Base-by-base conservation (phyloP, 768 basidiomycete genomes). In the Mycena rebaudengoi region DNA sequence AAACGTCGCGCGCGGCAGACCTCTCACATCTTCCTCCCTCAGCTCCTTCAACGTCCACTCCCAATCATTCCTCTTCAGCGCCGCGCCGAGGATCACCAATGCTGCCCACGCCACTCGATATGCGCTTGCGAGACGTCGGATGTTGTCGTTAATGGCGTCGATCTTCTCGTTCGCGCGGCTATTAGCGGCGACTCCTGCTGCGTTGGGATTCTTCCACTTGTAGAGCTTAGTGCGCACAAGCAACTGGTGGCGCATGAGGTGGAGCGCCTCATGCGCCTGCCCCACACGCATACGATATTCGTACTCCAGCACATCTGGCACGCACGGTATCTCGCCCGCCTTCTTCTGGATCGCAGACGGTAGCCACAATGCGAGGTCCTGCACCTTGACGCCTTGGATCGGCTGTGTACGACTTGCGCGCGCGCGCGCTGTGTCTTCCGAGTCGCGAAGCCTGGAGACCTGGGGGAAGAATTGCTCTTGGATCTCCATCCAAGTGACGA, bases 201-300 rank as follows among this genome's bases (percentile, higher is more conserved):
- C 67, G 49, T 64, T 68, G 20, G 56, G 48, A 14, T 74, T 55
- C 52, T 81, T 79, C 11, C 71, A 73, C 29, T 74, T 71, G 43
- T 61, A 74, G 44, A 80, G 63, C 29, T 75, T 72, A 0, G 74
- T 65, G 0, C 67, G 60, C 12, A 77, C 59, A 1, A 76, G 70
- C 4, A 82, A 73, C 16, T 68, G 57, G 3, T 63, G 64, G 0
- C 75, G 72, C 16, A 82, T 30, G 2, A 72, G 64, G 4, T 75
- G 58, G 0, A 82, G 66, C 0, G 65, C 43, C 8, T 71, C 74
- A 18, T 73, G 52, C 2, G 73, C 78, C 53, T 79, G 76, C 0
- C 72, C 76, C 26, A 59, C 62, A 0, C 77, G 72, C 3, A 78
- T 62, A 0, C 69, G 20, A 58, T 66, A 73, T 61, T 80, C 77